Base-by-base conservation (phyloP, 768 basidiomycete genomes). In the Mycena amicta region DNA sequence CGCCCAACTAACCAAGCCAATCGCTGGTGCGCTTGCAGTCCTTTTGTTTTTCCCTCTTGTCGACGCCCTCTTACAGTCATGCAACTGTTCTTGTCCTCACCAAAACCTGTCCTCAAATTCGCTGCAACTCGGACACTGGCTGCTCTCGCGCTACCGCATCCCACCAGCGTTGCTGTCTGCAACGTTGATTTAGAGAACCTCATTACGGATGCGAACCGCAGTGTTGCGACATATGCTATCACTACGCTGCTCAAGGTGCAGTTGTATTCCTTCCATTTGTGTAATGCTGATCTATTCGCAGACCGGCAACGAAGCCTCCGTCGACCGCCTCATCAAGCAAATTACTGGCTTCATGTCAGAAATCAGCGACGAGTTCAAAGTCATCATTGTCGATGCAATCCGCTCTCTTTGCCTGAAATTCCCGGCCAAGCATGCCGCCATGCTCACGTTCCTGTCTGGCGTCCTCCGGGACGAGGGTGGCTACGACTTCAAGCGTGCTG, bases 311-410 rank as follows among this genome's bases (percentile, higher is more conserved):
- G 97, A 99, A 74, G 95, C 95, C 5, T 98, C 95, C 1, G 97
- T 99, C 33, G 97, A 99, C 75, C 88, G 97, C 51, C 84, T 99
- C 62, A 98, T 99, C 88, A 98, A 98, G 73, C 96, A 98, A 75
- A 99, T 99, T 64, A 92, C 94, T 27, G 90, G 94, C 39, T 99
- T 99, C 80, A 97, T 99, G 95, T 84, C 89, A 56, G 97, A 99
- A 74, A 98, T 99, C 75, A 96, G 93, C 64, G 97, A 99, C 74
- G 97, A 99, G 75, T 99, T 99, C 85, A 98, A 98, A 80, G 95
- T 98, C 71, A 97, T 99, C 76, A 97, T 99, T 50, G 97, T 99
- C 55, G 95, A 98, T 60, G 97, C 97, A 57, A 95, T 99, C 71
- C 92, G 97, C 51, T 94, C 96, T 8, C 86, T 99, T 28, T 98